A percentile compares a stretch with the other conserved stretches of the same genome.
These are phyloP conservation scores for Metschnikowia koreensis DNA, from an alignment of 805 yeast genomes.

Conservation along the genomic window DNA sequence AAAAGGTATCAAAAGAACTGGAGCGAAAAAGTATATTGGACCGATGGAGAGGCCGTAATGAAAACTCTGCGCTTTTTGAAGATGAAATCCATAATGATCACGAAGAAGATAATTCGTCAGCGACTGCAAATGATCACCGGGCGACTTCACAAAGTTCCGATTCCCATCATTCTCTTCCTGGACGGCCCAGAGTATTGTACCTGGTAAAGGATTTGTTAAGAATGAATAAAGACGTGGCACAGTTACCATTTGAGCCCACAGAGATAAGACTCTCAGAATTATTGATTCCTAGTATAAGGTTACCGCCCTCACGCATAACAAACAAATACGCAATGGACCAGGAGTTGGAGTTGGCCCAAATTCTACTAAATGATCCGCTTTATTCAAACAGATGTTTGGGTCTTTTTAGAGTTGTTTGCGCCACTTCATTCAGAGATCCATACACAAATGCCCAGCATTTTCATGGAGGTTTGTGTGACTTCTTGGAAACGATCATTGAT, in stretches of 20 bases:
- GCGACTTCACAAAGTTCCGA: background rate
- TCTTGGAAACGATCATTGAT: slow-evolving; percentile 12
- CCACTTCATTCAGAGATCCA: slow-evolving; percentile 5
- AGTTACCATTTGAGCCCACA: slow-evolving; percentile 1
- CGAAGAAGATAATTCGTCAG: slow-evolving; percentile 3
- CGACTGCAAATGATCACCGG: slow-evolving; percentile 1
- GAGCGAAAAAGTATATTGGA: slow-evolving; percentile 3
- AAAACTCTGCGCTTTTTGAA: background rate
- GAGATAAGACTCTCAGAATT: slow-evolving; percentile 11
- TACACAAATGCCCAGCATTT: slow-evolving; percentile 14
- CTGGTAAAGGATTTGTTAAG: slow-evolving; percentile 2
- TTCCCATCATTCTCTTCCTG: background rate
- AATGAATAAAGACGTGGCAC: slow-evolving; percentile 1
- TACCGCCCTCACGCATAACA: background rate
- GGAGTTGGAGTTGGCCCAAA: slow-evolving; percentile 4
- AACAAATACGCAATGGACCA: slow-evolving; percentile 5
- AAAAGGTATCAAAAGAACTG: slow-evolving; percentile 1
- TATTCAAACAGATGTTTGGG: slow-evolving; percentile 10
- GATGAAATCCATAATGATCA: background rate
- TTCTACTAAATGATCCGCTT: slow-evolving; percentile 2
- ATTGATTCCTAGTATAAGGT: slow-evolving; percentile 1
- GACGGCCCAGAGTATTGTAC: background rate
- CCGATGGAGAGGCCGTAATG: slow-evolving; percentile 7
- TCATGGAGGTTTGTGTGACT: slow-evolving; percentile 10
- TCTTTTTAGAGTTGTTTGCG: slow-evolving; percentile 12